Base-by-base conservation (phyloP, 805 yeast genomes). In the Priceomyces carsonii region DNA sequence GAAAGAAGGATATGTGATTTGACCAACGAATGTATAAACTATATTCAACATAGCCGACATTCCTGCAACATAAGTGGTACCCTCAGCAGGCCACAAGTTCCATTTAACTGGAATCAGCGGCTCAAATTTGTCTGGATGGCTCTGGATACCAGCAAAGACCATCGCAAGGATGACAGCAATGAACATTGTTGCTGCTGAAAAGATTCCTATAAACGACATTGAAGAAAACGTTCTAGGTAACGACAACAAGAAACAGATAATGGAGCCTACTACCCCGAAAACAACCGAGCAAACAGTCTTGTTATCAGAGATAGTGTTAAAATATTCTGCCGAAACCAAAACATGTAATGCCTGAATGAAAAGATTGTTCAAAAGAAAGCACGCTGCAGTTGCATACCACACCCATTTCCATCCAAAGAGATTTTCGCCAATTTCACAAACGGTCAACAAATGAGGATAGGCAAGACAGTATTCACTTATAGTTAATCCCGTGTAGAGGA, bases 1-100 rank as follows among this genome's bases (percentile, higher is more conserved):
- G 54, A 78, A 78, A 14, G 81, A 75, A 1, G 82, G 83, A 43
- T 77, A 78, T 4, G 79, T 74, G 53, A 78, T 73, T 53, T 78
- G 84, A 3, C 84, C 84, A 15, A 77, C 82, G 57, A 78, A 77
- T 1, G 83, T 77, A 53, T 77, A 78, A 16, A 76, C 77, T 45
- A 78, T 78, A 57, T 78, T 78, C 47, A 78, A 61, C 42, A 72
- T 63, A 0, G 83, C 83, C 25, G 67, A 53, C 82, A 78, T 76
- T 1, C 66, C 81, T 13, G 51, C 47, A 6, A 76, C 81, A 44
- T 63, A 78, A 3, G 73, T 63, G n/a, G 81, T 74, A 1, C 78
- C 81, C 36, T 61, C 39, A 8, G 39, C 66, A 1, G 84, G 80
- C 73, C 78, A 74, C 21, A 74, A 54, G 26, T 57, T 55, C 63